Base-by-base conservation (phyloP, 768 basidiomycete genomes). In the Xerocomus spinulosus region DNA sequence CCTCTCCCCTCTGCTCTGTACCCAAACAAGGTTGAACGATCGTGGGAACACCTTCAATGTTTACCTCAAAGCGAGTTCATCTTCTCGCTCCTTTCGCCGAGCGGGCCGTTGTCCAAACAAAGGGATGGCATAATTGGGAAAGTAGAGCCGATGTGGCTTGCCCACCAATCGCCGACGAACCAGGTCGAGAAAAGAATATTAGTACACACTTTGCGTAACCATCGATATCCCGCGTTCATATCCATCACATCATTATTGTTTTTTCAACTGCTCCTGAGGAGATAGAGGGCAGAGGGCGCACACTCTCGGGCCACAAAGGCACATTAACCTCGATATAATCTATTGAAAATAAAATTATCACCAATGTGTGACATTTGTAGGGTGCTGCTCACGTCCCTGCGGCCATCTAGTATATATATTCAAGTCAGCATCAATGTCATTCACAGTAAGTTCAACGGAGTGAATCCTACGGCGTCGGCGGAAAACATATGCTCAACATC, bases 211-310 rank as follows among this genome's bases (percentile, higher is more conserved):
- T 51, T 43, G 48, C 46, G 51, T 61, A 48, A 33, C 20, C n/a
- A 54, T 53, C 44, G 39, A 56, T 54, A 37, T 60, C 65, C 35
- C 60, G 53, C 66, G 52, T 42, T 65, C 65, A 63, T 67, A 60
- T 65, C 56, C 48, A 58, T 53, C 77, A 76, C 34, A 72, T 75
- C 7, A 13, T 38, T 74, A 81, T 70, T 80, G 82, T 42, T 74
- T 77, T 73, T 15, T 72, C 75, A 5, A 28, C 36, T 34, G 38
- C 43, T 38, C 20, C 41, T 35, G 28, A 32, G 54, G 48, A 42
- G 44, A 48, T 56, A 63, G 44, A 59, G 46, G 29, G 50, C 46
- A 29, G 28, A 38, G n/a, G 35, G 38, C 26, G 18, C 33, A 4
- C 18, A 34, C 23, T 20, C 42, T 44, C n/a, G 14, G 37, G 28